Conservation (phyloP, 768 basidiomycete species). For the Dendrothele bispora region DNA sequence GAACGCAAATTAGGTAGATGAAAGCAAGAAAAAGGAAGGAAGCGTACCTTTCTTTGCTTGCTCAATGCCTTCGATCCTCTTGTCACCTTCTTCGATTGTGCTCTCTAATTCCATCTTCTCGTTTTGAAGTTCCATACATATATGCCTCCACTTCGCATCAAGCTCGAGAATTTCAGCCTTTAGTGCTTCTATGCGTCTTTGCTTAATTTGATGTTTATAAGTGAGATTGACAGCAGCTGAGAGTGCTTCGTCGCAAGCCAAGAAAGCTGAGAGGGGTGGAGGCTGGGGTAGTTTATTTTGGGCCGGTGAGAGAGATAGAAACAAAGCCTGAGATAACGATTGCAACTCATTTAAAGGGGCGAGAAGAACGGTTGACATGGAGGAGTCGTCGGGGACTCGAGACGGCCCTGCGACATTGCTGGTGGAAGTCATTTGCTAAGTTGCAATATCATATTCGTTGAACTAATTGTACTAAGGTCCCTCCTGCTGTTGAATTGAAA, state of each 20-base stretch:
- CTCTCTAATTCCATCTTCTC: conserved; percentile 70
- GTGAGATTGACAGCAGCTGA: conserved; percentile 65
- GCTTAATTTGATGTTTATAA: conserved; percentile 72
- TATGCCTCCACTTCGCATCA: conserved; percentile 65
- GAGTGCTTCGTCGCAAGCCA: conserved; percentile 63
- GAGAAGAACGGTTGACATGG: conserved; percentile 65
- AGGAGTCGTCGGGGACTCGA: conserved; percentile 23
- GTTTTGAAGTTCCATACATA: conserved; percentile 62
- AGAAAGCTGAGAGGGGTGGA: conserved; percentile 57
- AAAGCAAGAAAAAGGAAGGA: conserved; percentile 1
- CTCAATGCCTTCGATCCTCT: conserved; percentile 66
- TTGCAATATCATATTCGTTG: neutral
- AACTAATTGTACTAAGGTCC: conserved; percentile 4
- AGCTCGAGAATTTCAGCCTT: conserved; percentile 70
- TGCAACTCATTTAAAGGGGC: conserved; percentile 63
- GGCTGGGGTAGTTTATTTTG: conserved; percentile 64
- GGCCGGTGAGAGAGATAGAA: conserved; percentile 70
- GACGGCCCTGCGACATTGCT: too few relatives aligned
- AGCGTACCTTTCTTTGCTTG: conserved; percentile 67
- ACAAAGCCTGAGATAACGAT: conserved; percentile 63
- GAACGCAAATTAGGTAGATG: neutral
- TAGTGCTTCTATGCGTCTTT: conserved; percentile 69
- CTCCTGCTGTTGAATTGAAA: conserved; percentile 56
- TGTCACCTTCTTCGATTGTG: conserved; percentile 75
- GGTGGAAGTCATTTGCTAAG: too few relatives aligned